Evolutionary conservation across 1,284 basidiomycete genomes (phyloP), one percentile per base, ranked within the genome.

Genomic region (Ganoderma sinense): DNA sequence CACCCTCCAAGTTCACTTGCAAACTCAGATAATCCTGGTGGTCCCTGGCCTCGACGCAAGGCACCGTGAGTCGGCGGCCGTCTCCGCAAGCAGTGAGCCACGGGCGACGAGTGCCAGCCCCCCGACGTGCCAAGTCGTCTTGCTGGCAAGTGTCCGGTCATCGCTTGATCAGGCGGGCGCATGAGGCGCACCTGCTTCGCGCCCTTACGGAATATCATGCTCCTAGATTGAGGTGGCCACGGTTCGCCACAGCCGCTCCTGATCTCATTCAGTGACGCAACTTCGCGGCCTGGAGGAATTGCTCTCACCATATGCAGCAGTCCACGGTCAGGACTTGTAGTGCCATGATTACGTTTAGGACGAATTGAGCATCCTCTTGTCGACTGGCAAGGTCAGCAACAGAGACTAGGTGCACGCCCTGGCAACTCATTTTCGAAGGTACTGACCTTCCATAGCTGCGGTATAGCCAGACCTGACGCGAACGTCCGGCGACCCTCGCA

Each of bases 1-100:
- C 23, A 20, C 45, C 48, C 23, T 26, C 8, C 48, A 26, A 36
- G 36, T 36, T 36, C 36, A 26, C 23, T 26, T 13, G 23, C 11
- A 51, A 14, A 23, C 10, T 51, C 23, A 51, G 23, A 23, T 26
- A 26, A 26, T 51, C 48, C 48, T 51, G 8, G 48, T 26, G 8
- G 48, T 26, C 48, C 48, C 61, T 62, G 39, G 40, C 23, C 59
- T 61, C 59, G 59, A 39, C 41, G 39, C 26, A 61, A 61, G 59
- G 59, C 59, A 61, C 58, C 13, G 13, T 14, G 39, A 23, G 39
- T 39, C 56, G 56, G 56, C 33, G 33, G 31, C 33, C 33, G 56
- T 20, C 33, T 26, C 51, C 23, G 51, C 48, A 26, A 51, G 36
- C 36, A 36, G 23, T 51, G 23, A 20, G 7, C 33, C 53, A n/a